Evolutionary conservation across 805 yeast species (phyloP), one percentile per base, ranked within the genome.

Genomic region (Candida krabiensis): DNA sequence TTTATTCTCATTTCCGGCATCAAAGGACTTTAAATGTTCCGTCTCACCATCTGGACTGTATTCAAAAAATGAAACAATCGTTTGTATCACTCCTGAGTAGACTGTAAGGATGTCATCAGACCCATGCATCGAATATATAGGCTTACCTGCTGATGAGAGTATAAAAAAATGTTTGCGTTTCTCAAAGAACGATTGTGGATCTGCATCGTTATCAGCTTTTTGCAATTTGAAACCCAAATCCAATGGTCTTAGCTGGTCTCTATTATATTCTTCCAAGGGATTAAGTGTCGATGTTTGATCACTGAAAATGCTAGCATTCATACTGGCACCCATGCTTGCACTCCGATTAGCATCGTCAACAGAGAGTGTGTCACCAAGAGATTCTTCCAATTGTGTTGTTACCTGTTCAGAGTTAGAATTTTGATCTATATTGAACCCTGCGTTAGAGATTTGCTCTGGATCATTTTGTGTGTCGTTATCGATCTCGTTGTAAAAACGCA

Each of bases 101-200:
- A 87, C 83, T 30, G 85, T 63, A 2, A 83, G 68, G 12, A 79
- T 60, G 25, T 79, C 81, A 37, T 86, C 90, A 2, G 78, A 66
- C 2, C 93, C 95, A 55, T 80, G 77, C 70, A 82, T 68, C 2
- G 95, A 77, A 60, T 83, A 89, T 5, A 89, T 82, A 2, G 95
- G 95, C 56, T 89, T 89, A 0, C 96, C 96, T 1, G 96, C 95
- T 2, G 80, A 66, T 0, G 95, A 85, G 8, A 89, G 66, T 3
- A 89, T 76, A 49, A 86, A 83, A 53, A 83, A 86, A 43, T 88
- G 95, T 57, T 87, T 88, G 30, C 61, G 62, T 19, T 60, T 56
- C 3, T 46, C 30, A 26, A 67, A 59, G 43, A 71, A 71, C 19
- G 36, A 23, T 4, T 59, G 59, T 27, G 56, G 44, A 30, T 56